Percentiles rank a stretch among this genome's conserved stretches.
phyloP scores from a whole-genome alignment of 345 rosid genomes.

The Carallia brachiata region DNA sequence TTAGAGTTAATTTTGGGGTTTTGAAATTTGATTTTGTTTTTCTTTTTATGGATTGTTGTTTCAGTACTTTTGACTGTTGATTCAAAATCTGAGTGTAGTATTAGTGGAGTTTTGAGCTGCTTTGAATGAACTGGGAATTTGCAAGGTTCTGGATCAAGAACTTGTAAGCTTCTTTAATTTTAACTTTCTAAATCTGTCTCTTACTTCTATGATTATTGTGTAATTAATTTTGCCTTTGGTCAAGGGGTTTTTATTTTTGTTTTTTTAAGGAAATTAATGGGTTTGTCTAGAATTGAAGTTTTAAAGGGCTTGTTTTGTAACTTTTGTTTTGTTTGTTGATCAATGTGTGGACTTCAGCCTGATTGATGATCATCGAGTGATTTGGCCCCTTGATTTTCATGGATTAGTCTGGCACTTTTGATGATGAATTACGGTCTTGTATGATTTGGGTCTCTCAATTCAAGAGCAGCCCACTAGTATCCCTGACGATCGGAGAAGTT shows the following conservation, averaged over 20 bases:
- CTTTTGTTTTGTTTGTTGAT: background rate
- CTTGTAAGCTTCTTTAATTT: slow-evolving; percentile 20
- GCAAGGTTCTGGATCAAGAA: slow-evolving; percentile 14
- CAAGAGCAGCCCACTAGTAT: background rate
- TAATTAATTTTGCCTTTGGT: no score
- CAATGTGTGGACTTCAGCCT: background rate
- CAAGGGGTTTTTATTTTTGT: background rate
- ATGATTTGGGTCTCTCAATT: background rate
- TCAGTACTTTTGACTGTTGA: background rate
- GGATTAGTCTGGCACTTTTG: background rate
- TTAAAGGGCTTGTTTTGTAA: background rate
- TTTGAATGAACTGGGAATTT: slow-evolving; percentile 17
- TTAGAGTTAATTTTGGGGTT: background rate
- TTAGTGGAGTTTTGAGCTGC: slow-evolving; percentile 15
- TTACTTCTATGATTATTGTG: background rate
- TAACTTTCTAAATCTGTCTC: background rate
- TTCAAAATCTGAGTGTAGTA: slow-evolving; percentile 5
- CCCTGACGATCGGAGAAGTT: background rate
- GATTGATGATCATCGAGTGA: background rate
- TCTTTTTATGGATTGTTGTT: background rate
- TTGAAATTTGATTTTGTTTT: background rate
- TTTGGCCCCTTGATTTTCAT: background rate
- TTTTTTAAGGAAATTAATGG: background rate
- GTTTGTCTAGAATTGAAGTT: background rate
- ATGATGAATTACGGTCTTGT: background rate